Conservation (phyloP, 805 yeast species). For the Candida oleophila region DNA sequence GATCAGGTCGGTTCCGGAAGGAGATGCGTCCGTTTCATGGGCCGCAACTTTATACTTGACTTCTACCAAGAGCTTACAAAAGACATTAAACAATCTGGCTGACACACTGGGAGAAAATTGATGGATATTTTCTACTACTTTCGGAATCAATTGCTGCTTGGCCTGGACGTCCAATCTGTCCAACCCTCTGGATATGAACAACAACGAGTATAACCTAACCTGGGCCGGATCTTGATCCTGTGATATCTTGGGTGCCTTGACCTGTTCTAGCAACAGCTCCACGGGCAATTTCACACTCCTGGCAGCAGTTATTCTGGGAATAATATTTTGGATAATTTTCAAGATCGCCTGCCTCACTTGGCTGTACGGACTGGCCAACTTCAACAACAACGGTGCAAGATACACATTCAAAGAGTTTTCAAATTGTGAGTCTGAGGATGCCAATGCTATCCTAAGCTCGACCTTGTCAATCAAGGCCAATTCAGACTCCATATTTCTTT, state of each 20-base stretch:
- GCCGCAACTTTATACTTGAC: conserved; percentile 37
- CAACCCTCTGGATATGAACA: conserved; percentile 68
- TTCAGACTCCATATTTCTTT: conserved; percentile 43
- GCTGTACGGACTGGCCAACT: conserved; percentile 68
- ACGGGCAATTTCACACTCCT: conserved; percentile 61
- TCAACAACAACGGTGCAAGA: conserved; percentile 74
- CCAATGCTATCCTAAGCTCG: conserved; percentile 77
- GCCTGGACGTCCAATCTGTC: conserved; percentile 47
- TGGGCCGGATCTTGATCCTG: conserved; percentile 42
- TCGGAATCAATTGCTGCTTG: conserved; percentile 44
- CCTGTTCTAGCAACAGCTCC: conserved; percentile 60
- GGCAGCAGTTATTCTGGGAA: conserved; percentile 63
- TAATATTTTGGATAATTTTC: conserved; percentile 62
- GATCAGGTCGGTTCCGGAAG: conserved; percentile 44
- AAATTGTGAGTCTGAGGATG: conserved; percentile 64
- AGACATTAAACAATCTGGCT: conserved; percentile 61
- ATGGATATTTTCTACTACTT: conserved; percentile 47
- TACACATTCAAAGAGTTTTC: conserved; percentile 59
- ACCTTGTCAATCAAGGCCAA: conserved; percentile 68
- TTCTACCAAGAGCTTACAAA: conserved; percentile 50
- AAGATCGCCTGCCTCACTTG: conserved; percentile 68
- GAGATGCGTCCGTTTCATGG: too few species aligned
- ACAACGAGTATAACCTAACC: conserved; percentile 60
- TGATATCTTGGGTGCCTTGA: conserved; percentile 52
- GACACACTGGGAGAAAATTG: conserved; percentile 30